Evolutionary conservation across 2,329 filamentous ascomycete genomes (phyloP).

Genomic region (Trichoderma atrobrunneum): DNA sequence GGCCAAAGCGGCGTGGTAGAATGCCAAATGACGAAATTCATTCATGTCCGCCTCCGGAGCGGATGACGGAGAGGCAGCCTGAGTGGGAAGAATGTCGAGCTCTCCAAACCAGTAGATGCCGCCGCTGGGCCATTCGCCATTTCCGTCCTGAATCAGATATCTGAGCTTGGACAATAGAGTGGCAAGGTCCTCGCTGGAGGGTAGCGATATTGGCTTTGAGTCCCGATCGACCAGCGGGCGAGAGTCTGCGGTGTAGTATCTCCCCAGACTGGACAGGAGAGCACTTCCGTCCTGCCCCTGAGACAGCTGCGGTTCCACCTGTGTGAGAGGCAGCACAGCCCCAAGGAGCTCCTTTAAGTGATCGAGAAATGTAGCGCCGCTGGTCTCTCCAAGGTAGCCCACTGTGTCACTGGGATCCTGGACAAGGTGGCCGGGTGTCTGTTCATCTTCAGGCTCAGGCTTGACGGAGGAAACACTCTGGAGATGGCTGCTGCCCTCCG

Average conservation of each 20-base stretch:
- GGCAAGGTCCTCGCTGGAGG: conserved; percentile 36
- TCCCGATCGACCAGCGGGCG: conserved; percentile 37
- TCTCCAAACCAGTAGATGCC: conserved; percentile 50
- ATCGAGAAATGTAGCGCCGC: conserved; percentile 50
- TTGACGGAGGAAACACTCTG: conserved; percentile 17
- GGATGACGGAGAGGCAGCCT: conserved; percentile 21
- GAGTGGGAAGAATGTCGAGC: conserved; percentile 33
- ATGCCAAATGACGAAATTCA: conserved; percentile 40
- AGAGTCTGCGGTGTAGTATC: conserved; percentile 48
- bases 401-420: conserved; percentile 44
- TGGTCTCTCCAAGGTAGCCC: conserved; percentile 49
- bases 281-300: conserved; percentile 16
- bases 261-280: conserved; percentile 43
- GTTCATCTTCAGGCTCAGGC: conserved; percentile 17
- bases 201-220: conserved; percentile 42
- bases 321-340: conserved; percentile 37
- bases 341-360: conserved; percentile 48
- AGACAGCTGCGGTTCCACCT: conserved; percentile 17
- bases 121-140: conserved; percentile 41
- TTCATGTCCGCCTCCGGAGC: conserved; percentile 26
- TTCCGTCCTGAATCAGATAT: conserved; percentile 46
- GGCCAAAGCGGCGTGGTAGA: conserved; percentile 48
- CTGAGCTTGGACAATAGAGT: conserved; percentile 41
- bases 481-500: conserved; percentile 4
- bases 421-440: conserved; percentile 38